Evolutionary conservation across 352 stramenopile genomes (phyloP).

Genomic region (Phytophthora podocarpi): DNA sequence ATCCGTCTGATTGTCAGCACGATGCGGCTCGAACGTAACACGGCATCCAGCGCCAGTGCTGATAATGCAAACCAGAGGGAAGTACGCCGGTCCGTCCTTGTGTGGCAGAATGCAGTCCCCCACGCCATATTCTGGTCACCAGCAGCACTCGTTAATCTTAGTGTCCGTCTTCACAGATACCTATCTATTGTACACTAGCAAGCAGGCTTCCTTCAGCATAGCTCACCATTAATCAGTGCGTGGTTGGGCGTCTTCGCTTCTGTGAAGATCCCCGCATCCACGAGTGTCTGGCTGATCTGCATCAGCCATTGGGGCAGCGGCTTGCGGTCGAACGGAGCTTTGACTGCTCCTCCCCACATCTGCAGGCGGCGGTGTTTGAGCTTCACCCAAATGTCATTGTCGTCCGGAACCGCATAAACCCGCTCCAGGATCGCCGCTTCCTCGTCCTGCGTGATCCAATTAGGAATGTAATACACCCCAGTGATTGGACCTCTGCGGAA

Average conservation of each 20-base stretch:
- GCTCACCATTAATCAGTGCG: constrained; percentile 71
- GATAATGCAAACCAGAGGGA: constrained; percentile 69
- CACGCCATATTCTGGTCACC: constrained; percentile 55
- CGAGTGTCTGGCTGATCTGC: constrained; percentile 54
- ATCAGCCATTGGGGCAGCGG: constrained; percentile 57
- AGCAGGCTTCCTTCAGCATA: not conserved
- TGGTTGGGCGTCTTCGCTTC: constrained; percentile 62
- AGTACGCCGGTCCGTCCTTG: constrained; percentile 74
- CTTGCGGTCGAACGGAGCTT: constrained; percentile 45
- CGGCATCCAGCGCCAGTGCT: constrained; percentile 58
- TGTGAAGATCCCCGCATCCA: constrained; percentile 58
- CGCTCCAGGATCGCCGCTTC: constrained; percentile 60
- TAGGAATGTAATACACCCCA: constrained; percentile 61
- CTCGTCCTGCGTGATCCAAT: constrained; percentile 67
- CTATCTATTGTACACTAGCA: too few species aligned
- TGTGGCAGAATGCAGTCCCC: constrained; percentile 75
- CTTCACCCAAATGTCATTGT: constrained; percentile 53
- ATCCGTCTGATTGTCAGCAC: constrained; percentile 7
- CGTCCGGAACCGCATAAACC: constrained; percentile 51
- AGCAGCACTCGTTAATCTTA: not conserved
- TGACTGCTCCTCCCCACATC: constrained; percentile 74
- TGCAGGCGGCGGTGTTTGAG: constrained; percentile 71
- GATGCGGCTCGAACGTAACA: constrained; percentile 69
- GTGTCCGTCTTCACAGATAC: not conserved
- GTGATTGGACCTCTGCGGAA: constrained; percentile 46